A percentile compares a stretch with the other conserved stretches of the same genome.
phyloP scores from a whole-genome alignment of 331 rosid genomes.

The Malus hybrid region DNA sequence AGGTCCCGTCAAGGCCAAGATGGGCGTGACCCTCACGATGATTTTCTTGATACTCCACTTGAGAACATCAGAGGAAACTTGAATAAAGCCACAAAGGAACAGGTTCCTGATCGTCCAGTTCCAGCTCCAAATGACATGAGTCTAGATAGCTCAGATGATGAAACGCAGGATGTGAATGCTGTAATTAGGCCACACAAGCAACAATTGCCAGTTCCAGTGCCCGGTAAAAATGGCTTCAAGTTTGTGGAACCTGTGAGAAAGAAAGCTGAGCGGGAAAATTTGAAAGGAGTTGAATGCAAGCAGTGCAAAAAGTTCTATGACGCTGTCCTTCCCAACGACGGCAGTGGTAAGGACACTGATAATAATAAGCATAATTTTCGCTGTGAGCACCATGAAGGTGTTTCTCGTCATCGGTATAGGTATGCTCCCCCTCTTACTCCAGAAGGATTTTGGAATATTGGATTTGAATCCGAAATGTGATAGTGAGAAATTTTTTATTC shows the following conservation, averaged over 20 bases:
- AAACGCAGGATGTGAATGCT: constrained; percentile 66
- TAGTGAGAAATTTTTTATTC: neutral
- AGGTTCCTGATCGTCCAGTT: constrained; percentile 9
- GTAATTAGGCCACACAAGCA: constrained; percentile 34
- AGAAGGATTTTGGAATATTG: constrained; percentile 98
- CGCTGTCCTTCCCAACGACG: constrained; percentile 68
- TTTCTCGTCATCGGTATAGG: constrained; percentile 90
- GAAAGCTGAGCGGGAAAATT: constrained; percentile 82
- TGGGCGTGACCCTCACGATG: constrained; percentile 79
- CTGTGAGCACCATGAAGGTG: constrained; percentile 95
- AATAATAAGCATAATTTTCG: constrained; percentile 42
- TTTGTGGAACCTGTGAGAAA: constrained; percentile 83
- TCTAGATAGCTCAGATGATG: constrained; percentile 57
- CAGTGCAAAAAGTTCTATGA: constrained; percentile 90
- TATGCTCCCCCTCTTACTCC: constrained; percentile 92
- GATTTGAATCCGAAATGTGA: constrained; percentile 84
- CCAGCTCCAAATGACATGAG: constrained; percentile 26
- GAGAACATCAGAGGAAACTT: constrained; percentile 64
- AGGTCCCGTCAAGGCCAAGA: constrained; percentile 59
- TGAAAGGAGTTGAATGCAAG: constrained; percentile 91
- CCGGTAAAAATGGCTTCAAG: constrained; percentile 51
- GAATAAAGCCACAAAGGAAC: constrained; percentile 38
- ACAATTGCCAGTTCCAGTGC: constrained; percentile 32
- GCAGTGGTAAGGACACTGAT: constrained; percentile 30
- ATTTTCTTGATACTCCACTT: constrained; percentile 89